Evolutionary conservation across 305 asterid genomes (phyloP).

Genomic region (Rubia occidens): DNA sequence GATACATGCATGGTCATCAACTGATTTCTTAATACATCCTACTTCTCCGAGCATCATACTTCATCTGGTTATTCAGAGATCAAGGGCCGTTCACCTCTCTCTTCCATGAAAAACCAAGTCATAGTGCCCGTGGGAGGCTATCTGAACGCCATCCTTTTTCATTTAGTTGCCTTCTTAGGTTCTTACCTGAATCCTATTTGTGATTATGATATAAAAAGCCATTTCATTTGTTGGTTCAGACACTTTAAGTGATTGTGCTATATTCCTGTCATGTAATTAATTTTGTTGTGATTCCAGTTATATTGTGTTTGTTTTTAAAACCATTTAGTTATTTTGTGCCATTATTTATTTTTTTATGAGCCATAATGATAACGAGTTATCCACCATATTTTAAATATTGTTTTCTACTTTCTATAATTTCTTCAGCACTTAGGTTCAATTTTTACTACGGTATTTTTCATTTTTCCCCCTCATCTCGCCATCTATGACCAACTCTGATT

Average conservation of each 20-base stretch:
- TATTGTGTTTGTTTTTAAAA: not conserved
- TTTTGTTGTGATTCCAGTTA: not conserved
- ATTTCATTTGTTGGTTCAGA: slow-evolving; percentile 47
- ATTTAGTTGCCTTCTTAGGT: slow-evolving; percentile 54
- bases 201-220: slow-evolving; percentile 42
- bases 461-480: not conserved
- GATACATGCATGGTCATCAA: not conserved
- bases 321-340: not conserved
- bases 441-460: no score
- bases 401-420: not conserved
- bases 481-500: not conserved
- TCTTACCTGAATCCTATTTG: slow-evolving; percentile 60
- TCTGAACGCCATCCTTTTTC: slow-evolving; percentile 61
- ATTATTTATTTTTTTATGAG: not conserved
- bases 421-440: not conserved
- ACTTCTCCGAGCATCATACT: slow-evolving; percentile 11
- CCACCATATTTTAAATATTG: not conserved
- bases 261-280: not conserved
- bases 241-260: slow-evolving; percentile 25
- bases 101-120: slow-evolving; percentile 77
- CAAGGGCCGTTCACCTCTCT: slow-evolving; percentile 70
- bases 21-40: not conserved
- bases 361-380: not conserved
- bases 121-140: slow-evolving; percentile 65
- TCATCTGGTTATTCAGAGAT: slow-evolving; percentile 59